Conservation (phyloP, 257 asterid species). For the Gardenia jasminoides region DNA sequence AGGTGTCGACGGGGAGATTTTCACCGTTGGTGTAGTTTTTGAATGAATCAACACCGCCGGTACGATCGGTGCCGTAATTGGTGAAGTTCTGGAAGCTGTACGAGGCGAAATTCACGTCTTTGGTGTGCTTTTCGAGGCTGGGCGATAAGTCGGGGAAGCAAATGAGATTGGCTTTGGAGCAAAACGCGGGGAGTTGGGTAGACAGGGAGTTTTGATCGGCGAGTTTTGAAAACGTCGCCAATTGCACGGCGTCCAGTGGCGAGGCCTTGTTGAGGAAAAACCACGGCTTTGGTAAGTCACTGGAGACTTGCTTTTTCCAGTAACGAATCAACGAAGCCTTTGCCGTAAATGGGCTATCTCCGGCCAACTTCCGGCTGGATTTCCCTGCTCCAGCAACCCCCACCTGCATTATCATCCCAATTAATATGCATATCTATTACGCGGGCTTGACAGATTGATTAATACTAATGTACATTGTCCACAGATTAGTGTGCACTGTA, state of each 20-base stretch:
- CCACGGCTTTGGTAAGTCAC: constrained; percentile 30
- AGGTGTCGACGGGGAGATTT: constrained; percentile 39
- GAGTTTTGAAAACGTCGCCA: constrained; percentile 36
- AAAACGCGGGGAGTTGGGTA: constrained; percentile 55
- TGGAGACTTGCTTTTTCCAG: constrained; percentile 33
- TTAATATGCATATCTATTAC: background rate
- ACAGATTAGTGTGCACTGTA: background rate
- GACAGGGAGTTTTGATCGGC: constrained; percentile 59
- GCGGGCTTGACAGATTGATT: background rate
- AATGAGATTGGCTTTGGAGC: constrained; percentile 59
- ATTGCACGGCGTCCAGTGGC: constrained; percentile 27
- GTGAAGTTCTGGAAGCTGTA: constrained; percentile 55
- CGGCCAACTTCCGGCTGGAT: constrained; percentile 16
- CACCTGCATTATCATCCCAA: constrained; percentile 22
- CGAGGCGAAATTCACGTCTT: constrained; percentile 41
- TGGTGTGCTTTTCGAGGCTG: constrained; percentile 52
- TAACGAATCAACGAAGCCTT: constrained; percentile 32
- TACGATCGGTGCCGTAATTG: constrained; percentile 55
- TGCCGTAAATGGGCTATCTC: constrained; percentile 28
- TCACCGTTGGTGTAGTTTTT: constrained; percentile 46
- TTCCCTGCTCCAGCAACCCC: constrained; percentile 12
- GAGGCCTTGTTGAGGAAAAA: constrained; percentile 32
- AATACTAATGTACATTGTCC: background rate
- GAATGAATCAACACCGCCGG: constrained; percentile 58
- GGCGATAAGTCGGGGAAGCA: constrained; percentile 59